These are phyloP conservation scores for Thalassiosira ordinaria DNA, from an alignment of 352 stramenopile species.

Conservation along the genomic window DNA sequence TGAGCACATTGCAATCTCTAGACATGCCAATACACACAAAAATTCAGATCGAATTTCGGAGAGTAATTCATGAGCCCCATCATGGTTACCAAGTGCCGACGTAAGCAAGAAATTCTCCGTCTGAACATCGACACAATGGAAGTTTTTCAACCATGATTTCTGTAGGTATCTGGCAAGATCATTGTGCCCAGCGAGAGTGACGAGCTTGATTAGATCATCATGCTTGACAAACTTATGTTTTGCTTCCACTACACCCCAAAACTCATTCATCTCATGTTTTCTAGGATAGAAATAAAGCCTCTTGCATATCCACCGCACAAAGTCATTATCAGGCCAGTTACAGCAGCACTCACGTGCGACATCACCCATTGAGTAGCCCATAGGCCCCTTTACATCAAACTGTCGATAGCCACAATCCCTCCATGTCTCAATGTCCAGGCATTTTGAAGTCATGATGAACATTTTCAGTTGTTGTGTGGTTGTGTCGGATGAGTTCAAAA, in stretches of 20 bases:
- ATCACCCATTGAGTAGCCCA: constrained; percentile 12
- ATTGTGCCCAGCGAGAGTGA: neutral
- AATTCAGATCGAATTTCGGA: neutral
- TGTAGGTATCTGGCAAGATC: neutral
- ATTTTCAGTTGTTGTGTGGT: constrained; percentile 6
- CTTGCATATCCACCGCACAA: constrained; percentile 26
- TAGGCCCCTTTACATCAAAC: neutral
- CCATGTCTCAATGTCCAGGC: constrained; percentile 23
- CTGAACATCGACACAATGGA: neutral
- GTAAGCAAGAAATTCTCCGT: neutral
- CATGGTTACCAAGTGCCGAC: neutral
- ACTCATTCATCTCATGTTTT: neutral
- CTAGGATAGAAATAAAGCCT: neutral
- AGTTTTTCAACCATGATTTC: neutral
- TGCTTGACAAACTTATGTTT: neutral
- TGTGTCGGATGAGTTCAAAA: neutral
- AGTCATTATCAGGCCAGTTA: constrained; percentile 4
- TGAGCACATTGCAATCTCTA: neutral
- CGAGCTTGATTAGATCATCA: neutral
- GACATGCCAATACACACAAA: neutral
- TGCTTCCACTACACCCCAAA: neutral
- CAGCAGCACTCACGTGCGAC: constrained; percentile 9
- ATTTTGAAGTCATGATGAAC: constrained; percentile 20
- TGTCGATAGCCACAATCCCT: neutral
- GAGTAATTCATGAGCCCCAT: neutral